Conservation (phyloP, 225 moss, liverwort and hornwort genomes). For the Pleurozium schreberi region DNA sequence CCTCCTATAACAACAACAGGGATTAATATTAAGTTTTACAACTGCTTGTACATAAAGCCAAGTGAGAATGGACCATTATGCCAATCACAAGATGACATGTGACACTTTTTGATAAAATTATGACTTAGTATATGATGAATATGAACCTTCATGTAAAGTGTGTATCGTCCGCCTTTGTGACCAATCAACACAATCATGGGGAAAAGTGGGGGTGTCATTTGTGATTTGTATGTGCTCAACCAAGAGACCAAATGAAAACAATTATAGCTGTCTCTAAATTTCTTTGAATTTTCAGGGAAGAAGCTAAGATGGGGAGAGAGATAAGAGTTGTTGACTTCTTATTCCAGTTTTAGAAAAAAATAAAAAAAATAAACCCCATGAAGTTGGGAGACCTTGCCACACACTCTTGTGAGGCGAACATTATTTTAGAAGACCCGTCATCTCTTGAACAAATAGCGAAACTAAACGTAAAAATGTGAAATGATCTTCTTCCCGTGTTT, state of each 20-base stretch:
- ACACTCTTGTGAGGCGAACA: not conserved
- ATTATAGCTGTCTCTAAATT: not conserved
- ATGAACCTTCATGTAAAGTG: too few species aligned
- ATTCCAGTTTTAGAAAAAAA: not conserved
- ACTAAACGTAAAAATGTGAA: not conserved
- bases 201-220: not conserved
- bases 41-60: too few species aligned
- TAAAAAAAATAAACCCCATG: rapidly evolving
- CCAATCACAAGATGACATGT: not conserved
- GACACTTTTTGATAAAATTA: not conserved
- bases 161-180: too few species aligned
- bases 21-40: too few species aligned
- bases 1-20: too few species aligned
- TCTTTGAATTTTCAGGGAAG: not conserved
- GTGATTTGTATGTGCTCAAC: not conserved
- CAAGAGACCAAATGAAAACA: not conserved
- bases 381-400: not conserved
- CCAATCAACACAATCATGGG: not conserved
- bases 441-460: not conserved
- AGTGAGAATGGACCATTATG: too few species aligned
- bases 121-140: not conserved
- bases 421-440: not conserved
- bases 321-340: not conserved
- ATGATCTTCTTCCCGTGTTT: not conserved
- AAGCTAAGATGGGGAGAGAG: not conserved